phyloP scores from a whole-genome alignment of 1,284 basidiomycete genomes.

The Entoloma clypeatum region DNA sequence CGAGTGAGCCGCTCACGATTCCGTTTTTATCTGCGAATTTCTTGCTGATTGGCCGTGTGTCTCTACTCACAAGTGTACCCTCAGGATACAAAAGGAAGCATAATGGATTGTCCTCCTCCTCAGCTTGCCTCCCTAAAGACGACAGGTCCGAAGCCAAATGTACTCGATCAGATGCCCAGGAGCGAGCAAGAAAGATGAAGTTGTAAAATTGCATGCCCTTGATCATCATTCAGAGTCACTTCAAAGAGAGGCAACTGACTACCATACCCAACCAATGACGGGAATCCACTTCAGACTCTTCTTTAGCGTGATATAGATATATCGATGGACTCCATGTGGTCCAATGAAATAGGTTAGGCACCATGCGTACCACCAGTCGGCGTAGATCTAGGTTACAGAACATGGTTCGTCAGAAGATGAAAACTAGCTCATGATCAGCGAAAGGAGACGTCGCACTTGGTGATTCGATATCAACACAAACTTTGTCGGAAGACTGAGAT shows the following conservation, averaged over 20 bases:
- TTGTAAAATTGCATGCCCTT: constrained; percentile 89
- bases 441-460: constrained; percentile 47
- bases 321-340: constrained; percentile 54
- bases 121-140: constrained; percentile 54
- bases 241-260: constrained; percentile 6
- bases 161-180: constrained; percentile 79
- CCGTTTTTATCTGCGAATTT: constrained; percentile 82
- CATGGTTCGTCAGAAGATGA: constrained; percentile 5
- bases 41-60: constrained; percentile 80
- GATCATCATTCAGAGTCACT: constrained; percentile 9
- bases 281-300: constrained; percentile 86
- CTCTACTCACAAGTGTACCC: constrained; percentile 82
- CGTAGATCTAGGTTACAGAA: constrained; percentile 60
- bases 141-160: constrained; percentile 60
- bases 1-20: constrained; percentile 52
- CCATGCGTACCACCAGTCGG: constrained; percentile 94
- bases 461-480: constrained; percentile 81
- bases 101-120: constrained; percentile 65
- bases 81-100: constrained; percentile 90
- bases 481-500: constrained; percentile 71
- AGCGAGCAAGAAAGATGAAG: constrained; percentile 82
- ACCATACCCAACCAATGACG: constrained; percentile 79
- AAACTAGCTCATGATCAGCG: too few species aligned
- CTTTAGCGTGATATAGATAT: constrained; percentile 89
- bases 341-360: constrained; percentile 76